These are phyloP conservation scores for Orbilia quercus DNA, from an alignment of 2,329 filamentous ascomycete genomes.

Conservation along the genomic window DNA sequence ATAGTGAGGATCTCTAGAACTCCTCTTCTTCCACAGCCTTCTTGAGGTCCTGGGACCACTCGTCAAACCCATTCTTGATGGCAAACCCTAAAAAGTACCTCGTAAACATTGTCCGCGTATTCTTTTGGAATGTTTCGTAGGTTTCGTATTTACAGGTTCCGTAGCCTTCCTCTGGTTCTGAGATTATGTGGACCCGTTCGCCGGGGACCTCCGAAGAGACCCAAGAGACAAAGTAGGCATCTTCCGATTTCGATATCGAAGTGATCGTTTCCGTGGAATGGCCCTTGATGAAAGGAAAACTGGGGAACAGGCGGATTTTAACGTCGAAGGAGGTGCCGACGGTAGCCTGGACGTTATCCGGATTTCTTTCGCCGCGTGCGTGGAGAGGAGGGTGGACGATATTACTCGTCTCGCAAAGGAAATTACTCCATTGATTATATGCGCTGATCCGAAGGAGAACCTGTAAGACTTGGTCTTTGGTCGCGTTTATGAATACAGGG, in stretches of 20 bases:
- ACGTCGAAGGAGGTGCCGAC: conserved; percentile 38
- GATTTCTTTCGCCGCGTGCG: conserved; percentile 2
- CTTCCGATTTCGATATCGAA: conserved; percentile 36
- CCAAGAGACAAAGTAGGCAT: conserved; percentile 26
- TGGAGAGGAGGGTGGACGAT: conserved; percentile 27
- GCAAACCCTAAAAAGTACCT: conserved; percentile 19
- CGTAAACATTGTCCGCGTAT: conserved; percentile 5
- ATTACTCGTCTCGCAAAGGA: conserved; percentile 22
- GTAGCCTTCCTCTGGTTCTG: conserved; percentile 36
- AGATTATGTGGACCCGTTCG: conserved; percentile 46
- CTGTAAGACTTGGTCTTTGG: conserved; percentile 47
- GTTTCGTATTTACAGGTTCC: conserved; percentile 47
- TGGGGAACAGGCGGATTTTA: conserved; percentile 28
- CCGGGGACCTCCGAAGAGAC: conserved; percentile 2
- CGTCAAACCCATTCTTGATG: conserved; percentile 26
- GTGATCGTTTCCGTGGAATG: conserved; percentile 23
- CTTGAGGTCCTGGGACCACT: conserved; percentile 46
- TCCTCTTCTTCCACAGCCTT: conserved; percentile 38
- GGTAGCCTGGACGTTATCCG: not conserved
- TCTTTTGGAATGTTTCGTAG: conserved; percentile 44
- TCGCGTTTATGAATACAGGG: conserved; percentile 42
- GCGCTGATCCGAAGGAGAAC: conserved; percentile 25
- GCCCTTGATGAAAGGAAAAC: conserved; percentile 23
- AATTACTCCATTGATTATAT: conserved; percentile 47
- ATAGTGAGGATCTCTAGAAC: not conserved